phyloP scores from a whole-genome alignment of 2,329 filamentous ascomycete species.

The Penicillium sp. region DNA sequence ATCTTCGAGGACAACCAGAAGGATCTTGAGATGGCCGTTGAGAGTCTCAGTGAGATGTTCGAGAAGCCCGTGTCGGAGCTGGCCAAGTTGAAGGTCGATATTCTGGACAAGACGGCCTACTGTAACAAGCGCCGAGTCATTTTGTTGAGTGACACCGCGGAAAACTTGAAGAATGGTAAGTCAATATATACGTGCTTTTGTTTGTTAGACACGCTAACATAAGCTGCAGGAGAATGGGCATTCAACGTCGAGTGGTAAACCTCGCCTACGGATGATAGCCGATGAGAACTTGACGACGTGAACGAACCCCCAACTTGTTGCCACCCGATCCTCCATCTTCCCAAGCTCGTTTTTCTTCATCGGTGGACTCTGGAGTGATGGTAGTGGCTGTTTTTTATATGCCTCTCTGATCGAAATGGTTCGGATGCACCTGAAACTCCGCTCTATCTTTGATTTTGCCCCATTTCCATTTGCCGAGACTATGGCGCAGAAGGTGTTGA shows the following conservation, averaged over 20 bases:
- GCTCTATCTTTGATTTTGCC: background rate
- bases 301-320: conserved; percentile 7
- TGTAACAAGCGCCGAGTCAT: conserved; percentile 91
- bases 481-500: conserved; percentile 17
- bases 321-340: background rate
- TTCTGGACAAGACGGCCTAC: conserved; percentile 97
- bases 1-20: conserved; percentile 99
- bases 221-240: conserved; percentile 40
- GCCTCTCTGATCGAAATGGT: background rate
- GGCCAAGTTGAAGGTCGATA: conserved; percentile 84
- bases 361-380: background rate
- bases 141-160: conserved; percentile 83
- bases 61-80: conserved; percentile 92
- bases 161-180: conserved; percentile 82
- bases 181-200: conserved; percentile 13
- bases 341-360: background rate
- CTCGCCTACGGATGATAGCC: conserved; percentile 12
- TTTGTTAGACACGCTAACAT: conserved; percentile 3
- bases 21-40: conserved; percentile 93
- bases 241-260: conserved; percentile 44
- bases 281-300: conserved; percentile 15
- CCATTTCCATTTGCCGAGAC: conserved; percentile 3
- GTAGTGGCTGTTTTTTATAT: background rate
- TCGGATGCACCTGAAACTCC: background rate
- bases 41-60: conserved; percentile 97